Base-by-base conservation (phyloP, 2,329 filamentous ascomycete genomes). In the Chrysoporthe puriensis region DNA sequence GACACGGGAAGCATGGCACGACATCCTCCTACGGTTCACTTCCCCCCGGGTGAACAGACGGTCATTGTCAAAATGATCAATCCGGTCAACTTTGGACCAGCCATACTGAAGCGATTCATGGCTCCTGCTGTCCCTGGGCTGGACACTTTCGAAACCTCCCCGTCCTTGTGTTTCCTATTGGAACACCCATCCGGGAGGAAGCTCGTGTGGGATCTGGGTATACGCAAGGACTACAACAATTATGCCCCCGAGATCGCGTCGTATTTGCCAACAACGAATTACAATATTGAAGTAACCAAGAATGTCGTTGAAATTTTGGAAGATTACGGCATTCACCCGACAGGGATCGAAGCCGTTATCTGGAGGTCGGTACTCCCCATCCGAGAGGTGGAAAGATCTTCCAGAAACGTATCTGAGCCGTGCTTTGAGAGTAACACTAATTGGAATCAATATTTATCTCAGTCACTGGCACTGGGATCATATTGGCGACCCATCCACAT, bases 401-500 rank as follows among this genome's bases (percentile, higher is more conserved):
- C 26, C 50, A n/a, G 13, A 48, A 1, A 6, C 44, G 5, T n/a
- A 8, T 54, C 21, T n/a, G 26, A 26, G 26, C 26, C 26, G 26
- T 26, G 26, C 26, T 26, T 26, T 26, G 56, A 18, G 18, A 58
- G 34, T 5, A 42, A 40, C 32, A 58, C 56, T 42, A 42, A 18
- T 42, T 44, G 43, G 4, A 6, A 18, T 18, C 44, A 26, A 26
- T 26, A 26, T 18, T n/a, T n/a, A 7, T 40, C 77, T 76, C 74
- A 79, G 76, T 64, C 80, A 82, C 68, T 79, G 75, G 69, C 76
- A 79, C 66, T 79, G 76, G 69, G 82, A 85, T 70, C 83, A 85
- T 68, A 79, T 77, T n/a, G 84, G 83, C 1, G 79, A 84, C 64
- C 74, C 79, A 1, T 76, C 77, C 1, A 72, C 70, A 0, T 85